Base-by-base conservation (phyloP, 1,139 yeast species). In the Yamadazyma mexicana region DNA sequence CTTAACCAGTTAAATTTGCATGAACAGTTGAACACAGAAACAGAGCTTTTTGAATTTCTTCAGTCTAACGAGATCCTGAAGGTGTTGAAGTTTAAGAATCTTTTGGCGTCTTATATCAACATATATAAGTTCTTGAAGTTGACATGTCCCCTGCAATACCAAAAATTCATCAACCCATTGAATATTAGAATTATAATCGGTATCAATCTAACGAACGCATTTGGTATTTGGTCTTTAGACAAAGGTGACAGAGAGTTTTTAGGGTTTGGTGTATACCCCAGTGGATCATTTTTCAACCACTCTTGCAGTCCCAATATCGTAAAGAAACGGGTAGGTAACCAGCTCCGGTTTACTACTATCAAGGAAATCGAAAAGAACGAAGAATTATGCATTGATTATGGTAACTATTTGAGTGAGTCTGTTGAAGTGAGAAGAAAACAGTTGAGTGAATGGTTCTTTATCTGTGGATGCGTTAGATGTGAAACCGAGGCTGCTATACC, bases 221-320 rank as follows among this genome's bases (percentile, higher is more conserved):
- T 83, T 60, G 89, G 89, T 0, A 79, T 82, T 15, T 82, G 91
- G 87, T 80, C 84, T 33, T 51, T 58, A 3, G 49, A 59, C 3
- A 52, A 58, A 1, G 49, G 62, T 11, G 80, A 78, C 34, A 71
- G 75, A 41, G 91, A 83, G 52, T 81, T 77, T 50, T 67, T 81
- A 38, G 91, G 91, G 0, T 80, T 79, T 48, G 75, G 79, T n/a
- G 70, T 83, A 2, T 80, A 71, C 44, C 87, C 89, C 0, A 71
- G 76, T 15, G 87, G 85, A 0, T 83, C 89, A 1, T 83, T 69
- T 51, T 83, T 83, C 66, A 83, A 83, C 51, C 89, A 83, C 54
- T 78, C 83, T 2, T 83, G 87, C 57, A 56, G 54, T 3, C 82
- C 84, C 11, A 78, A 75, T 43, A 51, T 80, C 18, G 49, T 55